These are phyloP conservation scores for Fusarium sublunatum DNA, from an alignment of 2,329 filamentous ascomycete species.

Conservation along the genomic window DNA sequence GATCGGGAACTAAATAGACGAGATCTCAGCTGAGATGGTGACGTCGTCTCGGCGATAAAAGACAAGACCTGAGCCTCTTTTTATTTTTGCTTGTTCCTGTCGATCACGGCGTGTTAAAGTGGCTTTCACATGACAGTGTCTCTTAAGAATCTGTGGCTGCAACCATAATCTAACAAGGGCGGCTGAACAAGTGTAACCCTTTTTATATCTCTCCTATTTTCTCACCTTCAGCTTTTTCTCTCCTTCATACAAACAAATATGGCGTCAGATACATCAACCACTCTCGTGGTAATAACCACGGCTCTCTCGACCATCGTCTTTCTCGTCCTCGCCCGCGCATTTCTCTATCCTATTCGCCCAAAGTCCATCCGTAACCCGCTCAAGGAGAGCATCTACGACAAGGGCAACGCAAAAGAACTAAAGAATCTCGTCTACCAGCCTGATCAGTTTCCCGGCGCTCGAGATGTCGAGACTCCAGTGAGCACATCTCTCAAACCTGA, in stretches of 20 bases:
- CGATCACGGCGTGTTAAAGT: not conserved
- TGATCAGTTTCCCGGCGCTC: conserved; percentile 75
- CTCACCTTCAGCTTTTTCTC: conserved; percentile 1
- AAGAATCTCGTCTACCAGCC: conserved; percentile 67
- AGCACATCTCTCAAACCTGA: conserved; percentile 34
- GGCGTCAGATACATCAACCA: conserved; percentile 34
- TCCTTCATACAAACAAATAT: conserved; percentile 2
- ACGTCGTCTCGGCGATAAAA: conserved; percentile 6
- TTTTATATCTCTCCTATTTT: conserved; percentile 7
- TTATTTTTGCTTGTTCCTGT: conserved; percentile 5
- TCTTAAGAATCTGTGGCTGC: conserved; percentile 9
- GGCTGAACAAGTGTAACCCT: conserved; percentile 23
- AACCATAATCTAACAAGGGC: conserved; percentile 1
- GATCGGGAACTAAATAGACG: conserved; percentile 15
- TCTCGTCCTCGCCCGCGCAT: conserved; percentile 49
- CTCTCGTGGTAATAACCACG: conserved; percentile 54
- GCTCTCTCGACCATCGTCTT: conserved; percentile 56
- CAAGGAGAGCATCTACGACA: conserved; percentile 51
- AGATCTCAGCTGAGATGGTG: conserved; percentile 1
- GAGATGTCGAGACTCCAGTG: conserved; percentile 77
- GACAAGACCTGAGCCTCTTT: not conserved
- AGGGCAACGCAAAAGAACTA: conserved; percentile 53
- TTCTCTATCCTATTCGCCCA: conserved; percentile 55
- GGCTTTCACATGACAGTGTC: not conserved
- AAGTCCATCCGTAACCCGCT: conserved; percentile 59